Evolutionary conservation across 805 yeast species (phyloP), one percentile per base, ranked within the genome.

Genomic region (Saccharomycopsis fibuligera): DNA sequence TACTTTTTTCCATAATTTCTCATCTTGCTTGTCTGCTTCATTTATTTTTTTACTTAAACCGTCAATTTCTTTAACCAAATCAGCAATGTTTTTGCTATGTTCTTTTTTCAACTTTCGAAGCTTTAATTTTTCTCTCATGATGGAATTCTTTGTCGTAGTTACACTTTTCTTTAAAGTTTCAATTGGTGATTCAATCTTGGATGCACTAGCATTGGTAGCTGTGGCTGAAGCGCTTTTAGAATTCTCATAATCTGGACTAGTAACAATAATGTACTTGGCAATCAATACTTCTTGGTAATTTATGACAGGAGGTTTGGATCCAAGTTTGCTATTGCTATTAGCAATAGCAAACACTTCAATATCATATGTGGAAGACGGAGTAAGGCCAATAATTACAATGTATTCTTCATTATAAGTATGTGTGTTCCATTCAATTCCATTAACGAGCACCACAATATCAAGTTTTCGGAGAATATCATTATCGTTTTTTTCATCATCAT

Each of bases 101-200:
- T 82, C 88, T 42, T 75, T 75, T 54, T 77, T 75, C 43, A 73
- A 61, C 47, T 78, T 77, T 60, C 79, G 81, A 56, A 81, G 57
- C 48, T 74, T 76, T n/a, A 67, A 58, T 56, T 76, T 75, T 55
- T 80, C 86, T 43, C 79, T 76, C 5, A 73, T 70, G 38, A 82
- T 67, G 35, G 77, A 76, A 22, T 76, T 75, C 54, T 78, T 77
- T 0, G 87, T 80, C 0, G 87, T 79, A 30, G 78, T 70, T 31
- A 82, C 75, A 19, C 85, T 78, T 56, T 79, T 82, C 55, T 81
- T 78, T 35, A 83, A 64, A 1, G 89, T 83, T 1, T 78, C 70
- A 40, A 82, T 65, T 0, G 90, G 88, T 1, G 86, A 72, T 23
- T 45, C 48, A 33, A 52, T 47, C 19, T 45, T 49, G 5, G 48